Evolutionary conservation across 208 protist genomes (phyloP), one percentile per base, ranked within the genome.

Genomic region (Acanthamoeba castellanii): DNA sequence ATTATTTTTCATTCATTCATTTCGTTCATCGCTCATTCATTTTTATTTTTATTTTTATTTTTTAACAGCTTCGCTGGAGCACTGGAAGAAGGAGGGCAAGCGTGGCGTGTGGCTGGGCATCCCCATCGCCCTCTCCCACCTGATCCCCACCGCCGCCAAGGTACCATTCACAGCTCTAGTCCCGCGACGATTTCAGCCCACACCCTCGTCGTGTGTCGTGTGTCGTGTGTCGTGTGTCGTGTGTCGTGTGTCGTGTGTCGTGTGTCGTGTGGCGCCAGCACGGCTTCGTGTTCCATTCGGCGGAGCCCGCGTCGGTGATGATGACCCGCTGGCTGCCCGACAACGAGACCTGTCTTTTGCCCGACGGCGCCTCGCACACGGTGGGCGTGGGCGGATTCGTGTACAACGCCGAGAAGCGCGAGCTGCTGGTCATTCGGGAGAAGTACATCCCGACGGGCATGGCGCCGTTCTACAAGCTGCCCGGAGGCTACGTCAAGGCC

Each of bases 401-500:
- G 14, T 92, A 76, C 45, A 68, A 92, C 34, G 87, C 55, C 7
- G 87, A 68, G 59, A 68, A 72, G 55, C 30, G 87, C 18, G 87
- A 92, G 34, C n/a, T 92, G 34, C 32, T 92, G 55, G 87, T 92
- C 11, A 55, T 92, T 11, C 30, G 61, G 9, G 87, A 92, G 59
- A 64, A 72, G 87, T 92, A 72, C 64, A 32, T 34, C 3, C 78
- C 78, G n/a, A 25, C 87, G 2, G 87, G 64, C 37, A 22, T 22
- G 34, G 27, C 87, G 25, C 37, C 64, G 37, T 32, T 25, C 47
- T 92, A 52, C 37, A 92, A 92, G 57, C 64, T 92, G 59, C 87
- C 87, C n/a, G 87, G 87, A 6, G 87, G 87, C 87, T 92, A 92
- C 42, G 87, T 92, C 57, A 92, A 92, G 64, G 87, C 87, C 22